Conservation (phyloP, 768 basidiomycete genomes). For the Amanita inopinata region DNA sequence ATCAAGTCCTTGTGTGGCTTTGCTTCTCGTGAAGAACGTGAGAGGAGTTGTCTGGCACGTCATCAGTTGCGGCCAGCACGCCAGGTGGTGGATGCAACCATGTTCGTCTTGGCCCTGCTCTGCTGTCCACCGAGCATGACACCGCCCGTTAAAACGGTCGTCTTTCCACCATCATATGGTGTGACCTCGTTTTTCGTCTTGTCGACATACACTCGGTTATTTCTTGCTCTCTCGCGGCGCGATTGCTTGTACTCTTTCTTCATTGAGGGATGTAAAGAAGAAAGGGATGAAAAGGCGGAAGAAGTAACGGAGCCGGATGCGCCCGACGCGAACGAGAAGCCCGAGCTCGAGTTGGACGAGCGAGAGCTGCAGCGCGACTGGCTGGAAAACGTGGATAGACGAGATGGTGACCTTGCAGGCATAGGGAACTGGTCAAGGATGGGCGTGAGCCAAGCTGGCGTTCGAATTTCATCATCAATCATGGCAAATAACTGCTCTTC, state of each 20-base stretch:
- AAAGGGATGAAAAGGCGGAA: slow-evolving; percentile 35
- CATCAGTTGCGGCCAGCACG: slow-evolving; percentile 41
- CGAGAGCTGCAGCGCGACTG: slow-evolving; percentile 64
- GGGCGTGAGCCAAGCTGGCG: slow-evolving; percentile 63
- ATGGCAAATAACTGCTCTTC: slow-evolving; percentile 67
- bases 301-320: slow-evolving; percentile 27
- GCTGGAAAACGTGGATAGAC: slow-evolving; percentile 48
- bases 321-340: slow-evolving; percentile 45
- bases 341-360: slow-evolving; percentile 62
- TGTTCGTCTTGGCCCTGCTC: slow-evolving; percentile 18
- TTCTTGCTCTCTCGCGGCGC: slow-evolving; percentile 59
- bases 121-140: slow-evolving; percentile 66
- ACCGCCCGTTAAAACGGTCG: slow-evolving; percentile 78
- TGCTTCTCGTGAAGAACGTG: slow-evolving; percentile 6
- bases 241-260: slow-evolving; percentile 38
- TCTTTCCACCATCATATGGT: slow-evolving; percentile 82
- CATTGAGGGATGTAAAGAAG: slow-evolving; percentile 23
- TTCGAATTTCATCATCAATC: slow-evolving; percentile 62
- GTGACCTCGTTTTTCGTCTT: slow-evolving; percentile 70
- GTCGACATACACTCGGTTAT: slow-evolving; percentile 66
- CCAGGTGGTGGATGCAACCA: slow-evolving; percentile 34
- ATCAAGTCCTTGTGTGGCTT: slow-evolving; percentile 10
- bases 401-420: slow-evolving; percentile 43
- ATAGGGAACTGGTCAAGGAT: slow-evolving; percentile 49
- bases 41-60: slow-evolving; percentile 12